Base-by-base conservation (phyloP, 768 basidiomycete genomes). In the Mycena venus region DNA sequence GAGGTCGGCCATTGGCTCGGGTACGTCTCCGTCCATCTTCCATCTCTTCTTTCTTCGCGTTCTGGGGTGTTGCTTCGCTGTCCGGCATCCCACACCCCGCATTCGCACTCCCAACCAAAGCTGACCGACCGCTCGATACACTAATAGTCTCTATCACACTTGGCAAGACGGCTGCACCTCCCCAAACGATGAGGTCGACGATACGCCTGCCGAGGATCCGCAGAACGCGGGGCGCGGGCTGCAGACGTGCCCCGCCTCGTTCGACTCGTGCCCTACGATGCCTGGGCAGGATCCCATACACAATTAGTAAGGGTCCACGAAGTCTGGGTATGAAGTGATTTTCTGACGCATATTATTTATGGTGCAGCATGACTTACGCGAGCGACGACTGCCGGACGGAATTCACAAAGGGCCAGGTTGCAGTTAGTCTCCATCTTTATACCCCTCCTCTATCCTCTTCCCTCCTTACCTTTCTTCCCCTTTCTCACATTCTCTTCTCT, bases 1-100 rank as follows among this genome's bases (percentile, higher is more conserved):
- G 62, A 64, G 44, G 62, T 64, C 44, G 62, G 62, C 29, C 62
- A 64, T 42, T 64, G 62, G 62, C 62, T 64, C 42, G 62, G 62
- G 36, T n/a, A n/a, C n/a, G n/a, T n/a, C n/a, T n/a, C n/a, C n/a
- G n/a, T n/a, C n/a, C n/a, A n/a, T n/a, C n/a, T n/a, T n/a, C n/a
- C n/a, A n/a, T n/a, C n/a, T n/a, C n/a, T n/a, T n/a, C n/a, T n/a
- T n/a, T n/a, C n/a, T n/a, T n/a, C n/a, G n/a, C n/a, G n/a, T n/a
- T n/a, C n/a, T n/a, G n/a, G n/a, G n/a, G n/a, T n/a, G n/a, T n/a
- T n/a, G n/a, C n/a, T n/a, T n/a, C n/a, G n/a, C n/a, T n/a, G n/a
- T n/a, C n/a, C n/a, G n/a, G n/a, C n/a, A n/a, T n/a, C n/a, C n/a
- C n/a, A n/a, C n/a, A n/a, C n/a, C n/a, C n/a, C n/a, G n/a, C n/a